Conservation (phyloP, 805 yeast species). For the Cyberlindnera xylosilytica region DNA sequence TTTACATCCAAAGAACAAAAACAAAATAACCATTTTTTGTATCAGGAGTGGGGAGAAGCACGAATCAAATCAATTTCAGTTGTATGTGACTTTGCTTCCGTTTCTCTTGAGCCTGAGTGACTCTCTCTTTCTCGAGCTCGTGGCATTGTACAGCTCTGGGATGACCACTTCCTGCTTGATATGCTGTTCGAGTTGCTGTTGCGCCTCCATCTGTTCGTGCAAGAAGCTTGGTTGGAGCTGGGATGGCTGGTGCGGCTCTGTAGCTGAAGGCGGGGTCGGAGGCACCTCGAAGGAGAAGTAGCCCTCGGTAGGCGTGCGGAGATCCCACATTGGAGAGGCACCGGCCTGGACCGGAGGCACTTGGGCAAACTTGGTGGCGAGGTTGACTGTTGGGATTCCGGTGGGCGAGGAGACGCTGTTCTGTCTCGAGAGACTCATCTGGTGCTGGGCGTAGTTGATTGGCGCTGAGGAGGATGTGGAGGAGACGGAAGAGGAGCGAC, state of each 20-base stretch:
- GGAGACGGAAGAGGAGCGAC: slow-evolving; percentile 14
- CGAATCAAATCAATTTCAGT: too few relatives aligned
- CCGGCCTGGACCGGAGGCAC: slow-evolving; percentile 7
- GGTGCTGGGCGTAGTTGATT: slow-evolving; percentile 11
- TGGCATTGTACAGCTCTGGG: slow-evolving; percentile 37
- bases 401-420: slow-evolving; percentile 20
- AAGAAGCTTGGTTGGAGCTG: slow-evolving; percentile 23
- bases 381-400: slow-evolving; percentile 21
- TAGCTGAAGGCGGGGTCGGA: slow-evolving; percentile 13
- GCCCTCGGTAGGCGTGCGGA: slow-evolving; percentile 20
- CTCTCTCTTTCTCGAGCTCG: slow-evolving; percentile 51
- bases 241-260: slow-evolving; percentile 5
- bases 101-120: slow-evolving; percentile 46
- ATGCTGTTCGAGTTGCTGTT: slow-evolving; percentile 16
- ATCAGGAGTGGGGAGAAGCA: too few relatives aligned
- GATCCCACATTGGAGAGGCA: slow-evolving; percentile 14
- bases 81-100: slow-evolving; percentile 23
- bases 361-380: slow-evolving; percentile 21
- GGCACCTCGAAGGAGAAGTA: slow-evolving; percentile 27
- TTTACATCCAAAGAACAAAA: too few relatives aligned
- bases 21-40: too few relatives aligned
- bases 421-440: slow-evolving; percentile 14
- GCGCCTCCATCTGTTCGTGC: slow-evolving; percentile 18
- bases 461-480: slow-evolving; percentile 7
- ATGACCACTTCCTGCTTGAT: slow-evolving; percentile 16